Conservation (phyloP, 2,329 filamentous ascomycete species). For the Pseudogymnoascus sp. region DNA sequence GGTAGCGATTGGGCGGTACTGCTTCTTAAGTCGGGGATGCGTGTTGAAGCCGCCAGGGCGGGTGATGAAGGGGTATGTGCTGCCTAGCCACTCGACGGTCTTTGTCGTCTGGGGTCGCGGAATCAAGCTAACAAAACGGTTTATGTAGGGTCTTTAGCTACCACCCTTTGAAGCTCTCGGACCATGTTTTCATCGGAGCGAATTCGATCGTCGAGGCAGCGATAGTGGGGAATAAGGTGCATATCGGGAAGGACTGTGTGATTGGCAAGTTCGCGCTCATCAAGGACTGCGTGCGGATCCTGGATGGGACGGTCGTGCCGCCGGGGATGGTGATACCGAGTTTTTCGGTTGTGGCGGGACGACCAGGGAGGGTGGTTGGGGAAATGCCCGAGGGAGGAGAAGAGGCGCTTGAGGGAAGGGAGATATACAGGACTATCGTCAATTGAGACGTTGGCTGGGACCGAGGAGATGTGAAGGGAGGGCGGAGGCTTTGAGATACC, state of each 20-base stretch:
- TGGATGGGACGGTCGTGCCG: constrained; percentile 78
- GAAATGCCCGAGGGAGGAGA: constrained; percentile 68
- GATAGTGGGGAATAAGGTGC: constrained; percentile 74
- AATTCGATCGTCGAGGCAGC: constrained; percentile 74
- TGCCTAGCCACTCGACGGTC: constrained; percentile 23
- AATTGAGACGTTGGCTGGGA: constrained; percentile 31
- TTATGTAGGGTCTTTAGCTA: constrained; percentile 55
- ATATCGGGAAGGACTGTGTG: constrained; percentile 69
- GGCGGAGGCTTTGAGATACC: not conserved
- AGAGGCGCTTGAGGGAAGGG: constrained; percentile 56
- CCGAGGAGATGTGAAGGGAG: not conserved
- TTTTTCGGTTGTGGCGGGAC: constrained; percentile 82
- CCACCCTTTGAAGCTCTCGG: constrained; percentile 85
- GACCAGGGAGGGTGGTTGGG: constrained; percentile 71
- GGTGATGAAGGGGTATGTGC: constrained; percentile 61
- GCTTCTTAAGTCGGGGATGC: constrained; percentile 72
- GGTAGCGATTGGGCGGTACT: constrained; percentile 85
- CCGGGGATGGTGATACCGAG: constrained; percentile 87
- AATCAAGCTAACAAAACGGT: constrained; percentile 1
- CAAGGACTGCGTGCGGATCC: constrained; percentile 84
- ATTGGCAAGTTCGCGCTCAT: constrained; percentile 84
- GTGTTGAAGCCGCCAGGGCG: constrained; percentile 77
- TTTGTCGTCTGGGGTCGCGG: not conserved
- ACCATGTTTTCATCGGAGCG: constrained; percentile 85
- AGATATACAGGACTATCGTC: constrained; percentile 57